These are phyloP conservation scores for Ascochyta viciae-villosae DNA, from an alignment of 2,329 filamentous ascomycete species.

Conservation along the genomic window DNA sequence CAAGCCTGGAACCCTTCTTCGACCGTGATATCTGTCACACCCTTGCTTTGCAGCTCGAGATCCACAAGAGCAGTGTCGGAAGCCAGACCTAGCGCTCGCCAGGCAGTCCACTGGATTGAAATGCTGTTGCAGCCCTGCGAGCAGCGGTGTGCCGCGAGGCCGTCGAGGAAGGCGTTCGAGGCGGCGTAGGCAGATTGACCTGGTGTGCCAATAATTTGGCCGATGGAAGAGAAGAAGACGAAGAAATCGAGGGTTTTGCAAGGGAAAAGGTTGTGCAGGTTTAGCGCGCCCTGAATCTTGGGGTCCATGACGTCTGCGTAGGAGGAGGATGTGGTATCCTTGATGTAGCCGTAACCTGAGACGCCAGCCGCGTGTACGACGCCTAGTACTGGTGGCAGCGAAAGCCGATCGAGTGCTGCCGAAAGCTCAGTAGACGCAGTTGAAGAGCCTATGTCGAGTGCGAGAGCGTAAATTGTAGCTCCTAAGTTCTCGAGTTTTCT, in stretches of 20 bases:
- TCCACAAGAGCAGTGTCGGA: conserved; percentile 48
- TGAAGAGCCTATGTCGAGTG: conserved; percentile 46
- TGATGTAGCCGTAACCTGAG: conserved; percentile 48
- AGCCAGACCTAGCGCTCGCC: conserved; percentile 53
- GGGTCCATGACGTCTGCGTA: conserved; percentile 46
- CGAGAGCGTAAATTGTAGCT: conserved; percentile 44
- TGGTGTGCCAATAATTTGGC: conserved; percentile 32
- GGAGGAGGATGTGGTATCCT: conserved; percentile 36
- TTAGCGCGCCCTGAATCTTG: conserved; percentile 39
- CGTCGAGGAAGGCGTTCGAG: conserved; percentile 42
- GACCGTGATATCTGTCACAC: conserved; percentile 52
- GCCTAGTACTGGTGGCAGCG: conserved; percentile 50
- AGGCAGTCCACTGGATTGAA: conserved; percentile 54
- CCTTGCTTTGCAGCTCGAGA: conserved; percentile 52
- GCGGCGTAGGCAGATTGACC: conserved; percentile 39
- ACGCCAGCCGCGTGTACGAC: conserved; percentile 54
- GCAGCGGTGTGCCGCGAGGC: conserved; percentile 35
- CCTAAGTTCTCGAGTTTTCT: conserved; percentile 27
- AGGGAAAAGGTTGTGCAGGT: conserved; percentile 33
- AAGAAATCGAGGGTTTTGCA: conserved; percentile 41
- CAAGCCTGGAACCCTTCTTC: conserved; percentile 55
- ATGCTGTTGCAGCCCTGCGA: conserved; percentile 50
- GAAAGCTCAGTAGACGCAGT: conserved; percentile 31
- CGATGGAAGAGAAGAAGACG: conserved; percentile 36
- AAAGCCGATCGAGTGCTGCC: conserved; percentile 38